These are phyloP conservation scores for Limnanthes douglasii DNA, from an alignment of 345 rosid species.

Conservation along the genomic window DNA sequence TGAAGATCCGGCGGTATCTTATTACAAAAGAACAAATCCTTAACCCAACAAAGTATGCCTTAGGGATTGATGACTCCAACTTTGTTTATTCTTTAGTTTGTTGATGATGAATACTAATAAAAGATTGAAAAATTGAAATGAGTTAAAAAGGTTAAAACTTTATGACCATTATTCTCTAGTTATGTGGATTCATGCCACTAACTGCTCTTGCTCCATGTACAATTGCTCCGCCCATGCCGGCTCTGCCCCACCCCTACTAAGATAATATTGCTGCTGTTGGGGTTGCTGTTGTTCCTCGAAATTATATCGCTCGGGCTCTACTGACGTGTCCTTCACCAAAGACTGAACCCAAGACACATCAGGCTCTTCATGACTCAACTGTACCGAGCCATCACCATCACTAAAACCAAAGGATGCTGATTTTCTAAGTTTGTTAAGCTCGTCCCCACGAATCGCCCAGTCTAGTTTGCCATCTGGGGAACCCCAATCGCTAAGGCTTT, in stretches of 20 bases:
- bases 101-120: no score
- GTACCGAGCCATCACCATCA: conserved; percentile 15
- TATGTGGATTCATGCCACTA: conserved; percentile 52
- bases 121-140: no score
- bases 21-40: no score
- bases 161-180: no score
- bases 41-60: no score
- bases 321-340: conserved; percentile 38
- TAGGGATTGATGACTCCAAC: no score
- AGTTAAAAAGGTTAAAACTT: no score
- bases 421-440: conserved; percentile 53
- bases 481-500: conserved; percentile 45
- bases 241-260: conserved; percentile 16
- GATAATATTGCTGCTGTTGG: conserved; percentile 25
- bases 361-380: conserved; percentile 27
- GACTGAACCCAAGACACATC: conserved; percentile 72
- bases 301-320: conserved; percentile 11
- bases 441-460: conserved; percentile 67
- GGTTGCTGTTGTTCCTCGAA: conserved; percentile 16
- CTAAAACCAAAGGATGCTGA: conserved; percentile 52
- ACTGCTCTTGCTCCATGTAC: conserved; percentile 68
- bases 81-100: no score
- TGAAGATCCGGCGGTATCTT: no score
- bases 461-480: conserved; percentile 70
- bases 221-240: conserved; percentile 73